These are phyloP conservation scores for Monosporascus sp. DNA, from an alignment of 2,329 filamentous ascomycete genomes.

Conservation along the genomic window DNA sequence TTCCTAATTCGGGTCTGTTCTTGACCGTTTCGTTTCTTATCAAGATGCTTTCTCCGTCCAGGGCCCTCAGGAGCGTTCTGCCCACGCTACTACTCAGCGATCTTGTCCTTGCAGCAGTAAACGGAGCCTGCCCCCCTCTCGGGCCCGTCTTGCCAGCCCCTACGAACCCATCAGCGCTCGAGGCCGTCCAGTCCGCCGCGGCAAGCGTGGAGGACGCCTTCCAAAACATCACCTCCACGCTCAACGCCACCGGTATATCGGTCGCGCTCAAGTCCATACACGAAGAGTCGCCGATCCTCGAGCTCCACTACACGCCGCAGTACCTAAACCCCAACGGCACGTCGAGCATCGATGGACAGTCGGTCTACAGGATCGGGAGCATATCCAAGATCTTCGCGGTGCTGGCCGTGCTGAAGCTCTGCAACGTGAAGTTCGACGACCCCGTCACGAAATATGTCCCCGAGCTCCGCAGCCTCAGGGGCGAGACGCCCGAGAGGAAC, in stretches of 20 bases:
- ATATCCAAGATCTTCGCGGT: slow-evolving; percentile 29
- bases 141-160: slow-evolving; percentile 35
- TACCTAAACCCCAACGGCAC: slow-evolving; percentile 22
- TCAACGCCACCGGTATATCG: slow-evolving; percentile 31
- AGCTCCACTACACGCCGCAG: slow-evolving; percentile 35
- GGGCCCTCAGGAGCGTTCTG: not conserved
- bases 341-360: slow-evolving; percentile 21
- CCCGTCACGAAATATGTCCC: slow-evolving; percentile 20
- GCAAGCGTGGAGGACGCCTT: slow-evolving; percentile 18
- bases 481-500: slow-evolving; percentile 13
- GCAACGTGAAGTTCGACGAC: slow-evolving; percentile 15
- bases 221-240: slow-evolving; percentile 17
- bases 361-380: slow-evolving; percentile 32
- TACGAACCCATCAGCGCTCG: slow-evolving; percentile 24
- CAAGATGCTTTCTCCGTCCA: slow-evolving; percentile 3
- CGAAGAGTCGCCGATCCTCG: slow-evolving; percentile 30
- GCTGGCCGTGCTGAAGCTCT: slow-evolving; percentile 17
- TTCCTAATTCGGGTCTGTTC: not conserved
- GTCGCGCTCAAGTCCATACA: slow-evolving; percentile 37
- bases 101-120: slow-evolving; percentile 14
- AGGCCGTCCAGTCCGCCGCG: slow-evolving; percentile 23
- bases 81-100: slow-evolving; percentile 9
- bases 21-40: not conserved
- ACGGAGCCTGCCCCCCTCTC: slow-evolving; percentile 37
- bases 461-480: slow-evolving; percentile 16